Percentiles rank a stretch among this genome's conserved stretches.
Evolutionary conservation across 192 early-diverging fungal genomes (phyloP).

Genomic region (Backusella tarrabulga): DNA sequence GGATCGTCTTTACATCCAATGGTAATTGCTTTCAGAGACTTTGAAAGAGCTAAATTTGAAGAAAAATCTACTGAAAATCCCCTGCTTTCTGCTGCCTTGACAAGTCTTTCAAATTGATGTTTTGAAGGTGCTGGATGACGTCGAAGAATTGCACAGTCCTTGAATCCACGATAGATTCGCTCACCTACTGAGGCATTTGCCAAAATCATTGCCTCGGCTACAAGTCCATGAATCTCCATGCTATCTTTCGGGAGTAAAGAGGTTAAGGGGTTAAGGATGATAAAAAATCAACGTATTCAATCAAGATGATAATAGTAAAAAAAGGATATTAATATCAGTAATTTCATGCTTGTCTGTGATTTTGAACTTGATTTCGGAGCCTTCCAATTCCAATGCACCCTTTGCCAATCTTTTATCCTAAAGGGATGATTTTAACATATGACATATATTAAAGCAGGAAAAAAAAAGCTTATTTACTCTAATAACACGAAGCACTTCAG

Average conservation of each 20-base stretch:
- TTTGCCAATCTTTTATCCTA: constrained; percentile 50
- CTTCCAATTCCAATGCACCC: constrained; percentile 72
- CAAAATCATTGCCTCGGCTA: constrained; percentile 82
- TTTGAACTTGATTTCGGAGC: constrained; percentile 74
- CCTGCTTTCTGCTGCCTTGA: constrained; percentile 49
- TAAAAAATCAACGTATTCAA: neutral
- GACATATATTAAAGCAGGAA: neutral
- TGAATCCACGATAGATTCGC: constrained; percentile 53
- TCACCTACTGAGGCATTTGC: constrained; percentile 70
- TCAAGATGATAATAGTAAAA: neutral
- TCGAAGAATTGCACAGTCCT: constrained; percentile 60
- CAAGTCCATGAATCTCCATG: constrained; percentile 68
- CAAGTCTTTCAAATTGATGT: constrained; percentile 61
- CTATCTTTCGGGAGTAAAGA: constrained; percentile 54
- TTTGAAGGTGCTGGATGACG: constrained; percentile 64
- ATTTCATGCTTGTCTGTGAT: constrained; percentile 59
- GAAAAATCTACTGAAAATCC: constrained; percentile 64
- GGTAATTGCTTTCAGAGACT: constrained; percentile 52
- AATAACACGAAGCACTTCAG: constrained; percentile 51
- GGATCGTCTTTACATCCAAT: constrained; percentile 43
- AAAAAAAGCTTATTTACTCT: constrained; percentile 31
- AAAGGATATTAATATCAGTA: constrained; percentile 53
- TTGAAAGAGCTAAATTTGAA: constrained; percentile 61
- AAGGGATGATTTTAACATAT: neutral
- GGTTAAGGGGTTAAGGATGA: neutral